Conservation (phyloP, 495 filamentous ascomycete species). For the Schizothecium vesticola region DNA sequence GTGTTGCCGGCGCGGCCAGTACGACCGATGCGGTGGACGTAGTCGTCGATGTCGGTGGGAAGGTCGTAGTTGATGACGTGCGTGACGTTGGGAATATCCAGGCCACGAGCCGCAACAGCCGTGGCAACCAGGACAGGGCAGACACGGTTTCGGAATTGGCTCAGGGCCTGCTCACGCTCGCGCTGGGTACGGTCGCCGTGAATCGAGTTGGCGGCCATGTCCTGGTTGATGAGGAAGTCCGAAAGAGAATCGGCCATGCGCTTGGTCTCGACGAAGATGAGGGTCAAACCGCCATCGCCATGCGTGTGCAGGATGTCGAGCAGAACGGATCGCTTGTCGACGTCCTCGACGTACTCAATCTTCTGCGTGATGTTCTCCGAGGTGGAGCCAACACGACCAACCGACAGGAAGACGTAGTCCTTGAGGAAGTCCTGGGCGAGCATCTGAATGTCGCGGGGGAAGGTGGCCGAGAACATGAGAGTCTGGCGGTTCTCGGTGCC, state of each 20-base stretch:
- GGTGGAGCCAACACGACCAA: slow-evolving; percentile 98
- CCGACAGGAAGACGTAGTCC: slow-evolving; percentile 97
- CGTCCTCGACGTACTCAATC: slow-evolving; percentile 94
- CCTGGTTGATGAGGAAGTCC: slow-evolving; percentile 96
- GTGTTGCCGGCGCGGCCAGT: slow-evolving; percentile 99
- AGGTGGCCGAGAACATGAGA: slow-evolving; percentile 99
- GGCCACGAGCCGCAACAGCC: slow-evolving; percentile 88
- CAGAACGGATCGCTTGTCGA: slow-evolving; percentile 95
- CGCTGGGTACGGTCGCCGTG: slow-evolving; percentile 98
- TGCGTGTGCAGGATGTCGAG: slow-evolving; percentile 96
- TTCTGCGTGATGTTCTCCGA: slow-evolving; percentile 99
- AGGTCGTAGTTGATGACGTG: slow-evolving; percentile 99
- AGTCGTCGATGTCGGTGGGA: slow-evolving; percentile 97
- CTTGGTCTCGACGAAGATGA: slow-evolving; percentile 99
- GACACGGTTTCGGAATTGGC: slow-evolving; percentile 91
- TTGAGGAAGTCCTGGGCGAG: slow-evolving; percentile 95
- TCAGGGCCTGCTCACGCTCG: slow-evolving; percentile 94
- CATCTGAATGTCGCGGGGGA: slow-evolving; percentile 98
- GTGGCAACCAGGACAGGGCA: slow-evolving; percentile 97
- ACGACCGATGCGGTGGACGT: slow-evolving; percentile 99
- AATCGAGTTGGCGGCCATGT: slow-evolving; percentile 97
- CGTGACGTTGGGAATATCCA: slow-evolving; percentile 97
- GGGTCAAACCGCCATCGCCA: slow-evolving; percentile 74
- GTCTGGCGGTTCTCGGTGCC: slow-evolving; percentile 79
- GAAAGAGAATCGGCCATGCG: slow-evolving; percentile 97